Evolutionary conservation across 139 green algal genomes (phyloP).

Genomic region (Raphidocelis subcapitata): DNA sequence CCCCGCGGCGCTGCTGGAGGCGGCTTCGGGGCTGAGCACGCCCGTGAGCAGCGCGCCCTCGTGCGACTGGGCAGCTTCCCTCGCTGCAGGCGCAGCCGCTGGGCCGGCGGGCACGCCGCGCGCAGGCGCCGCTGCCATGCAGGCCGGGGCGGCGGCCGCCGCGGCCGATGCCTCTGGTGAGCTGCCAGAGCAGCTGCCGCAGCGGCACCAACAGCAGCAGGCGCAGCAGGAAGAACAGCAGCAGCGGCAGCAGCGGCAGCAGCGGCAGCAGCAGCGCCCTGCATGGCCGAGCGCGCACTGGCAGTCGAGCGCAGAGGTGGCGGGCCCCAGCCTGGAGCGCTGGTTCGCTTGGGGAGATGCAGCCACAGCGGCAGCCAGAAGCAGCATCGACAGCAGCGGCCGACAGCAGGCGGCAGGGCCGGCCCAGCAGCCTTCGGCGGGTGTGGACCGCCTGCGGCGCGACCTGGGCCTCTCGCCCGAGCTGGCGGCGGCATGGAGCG

Average conservation of each 20-base stretch:
- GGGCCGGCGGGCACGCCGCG: neutral
- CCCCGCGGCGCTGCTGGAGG: too few relatives aligned
- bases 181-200: neutral
- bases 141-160: neutral
- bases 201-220: neutral
- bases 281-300: neutral
- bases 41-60: neutral
- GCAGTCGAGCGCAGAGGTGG: neutral
- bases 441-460: neutral
- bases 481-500: slow-evolving; percentile 13
- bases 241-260: slow-evolving; percentile 1
- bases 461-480: slow-evolving; percentile 9
- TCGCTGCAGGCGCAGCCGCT: neutral
- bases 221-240: neutral
- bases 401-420: neutral
- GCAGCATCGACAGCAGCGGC: slow-evolving; percentile 4
- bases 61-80: neutral
- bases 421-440: neutral
- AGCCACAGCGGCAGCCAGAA: neutral
- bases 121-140: neutral
- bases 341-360: neutral
- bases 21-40: neutral
- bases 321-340: neutral
- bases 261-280: neutral
- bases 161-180: neutral